These are phyloP conservation scores for Vitis cinerea DNA, from an alignment of 164 flowering plant genomes.

Conservation along the genomic window DNA sequence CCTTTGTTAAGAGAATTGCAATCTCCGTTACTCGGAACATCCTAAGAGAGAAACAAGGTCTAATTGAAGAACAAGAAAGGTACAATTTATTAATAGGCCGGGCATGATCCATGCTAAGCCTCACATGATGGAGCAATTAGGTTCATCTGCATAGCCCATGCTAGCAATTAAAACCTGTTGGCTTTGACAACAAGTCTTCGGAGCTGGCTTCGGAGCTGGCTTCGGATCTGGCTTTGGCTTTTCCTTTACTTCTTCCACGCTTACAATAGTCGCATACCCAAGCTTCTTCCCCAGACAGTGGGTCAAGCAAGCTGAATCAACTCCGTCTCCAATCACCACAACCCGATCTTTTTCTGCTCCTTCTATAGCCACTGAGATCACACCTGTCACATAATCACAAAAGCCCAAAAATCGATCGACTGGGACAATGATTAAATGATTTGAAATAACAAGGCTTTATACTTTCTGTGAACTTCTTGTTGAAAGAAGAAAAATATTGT, in stretches of 20 bases:
- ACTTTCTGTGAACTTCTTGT: not conserved
- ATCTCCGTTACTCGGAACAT: too few relatives aligned
- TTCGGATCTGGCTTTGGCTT: too few relatives aligned
- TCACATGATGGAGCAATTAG: slow-evolving; percentile 5
- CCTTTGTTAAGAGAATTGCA: too few relatives aligned
- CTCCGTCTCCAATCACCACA: slow-evolving; percentile 35
- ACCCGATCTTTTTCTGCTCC: slow-evolving; percentile 23
- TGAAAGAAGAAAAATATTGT: not conserved
- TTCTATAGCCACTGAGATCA: slow-evolving; percentile 17
- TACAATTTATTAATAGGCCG: too few relatives aligned
- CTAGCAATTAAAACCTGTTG: too few relatives aligned
- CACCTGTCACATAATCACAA: slow-evolving; percentile 15
- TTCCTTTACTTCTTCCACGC: slow-evolving; percentile 20
- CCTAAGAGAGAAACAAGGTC: too few relatives aligned
- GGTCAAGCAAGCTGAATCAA: slow-evolving; percentile 27
- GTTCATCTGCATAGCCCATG: not conserved
- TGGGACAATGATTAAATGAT: not conserved
- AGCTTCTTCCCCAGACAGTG: slow-evolving; percentile 24
- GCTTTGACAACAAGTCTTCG: too few relatives aligned
- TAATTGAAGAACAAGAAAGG: too few relatives aligned
- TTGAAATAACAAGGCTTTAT: too few relatives aligned
- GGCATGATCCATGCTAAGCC: too few relatives aligned
- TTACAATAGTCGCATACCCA: slow-evolving; percentile 23
- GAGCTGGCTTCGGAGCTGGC: too few relatives aligned
- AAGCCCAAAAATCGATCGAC: not conserved